Conservation (phyloP, 2,329 filamentous ascomycete genomes). For the Botrytis aclada region DNA sequence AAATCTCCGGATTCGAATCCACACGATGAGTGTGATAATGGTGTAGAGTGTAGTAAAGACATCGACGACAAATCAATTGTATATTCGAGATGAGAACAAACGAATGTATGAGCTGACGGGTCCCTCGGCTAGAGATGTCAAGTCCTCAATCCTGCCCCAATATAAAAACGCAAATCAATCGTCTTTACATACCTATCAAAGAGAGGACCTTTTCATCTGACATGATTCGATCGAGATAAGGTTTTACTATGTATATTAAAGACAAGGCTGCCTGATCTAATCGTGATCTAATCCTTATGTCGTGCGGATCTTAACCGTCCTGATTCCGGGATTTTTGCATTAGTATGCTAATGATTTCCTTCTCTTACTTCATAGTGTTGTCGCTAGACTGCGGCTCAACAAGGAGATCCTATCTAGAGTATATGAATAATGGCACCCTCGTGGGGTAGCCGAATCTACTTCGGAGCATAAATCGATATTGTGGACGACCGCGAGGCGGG, state of each 20-base stretch:
- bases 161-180: neutral
- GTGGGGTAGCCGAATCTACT: neutral
- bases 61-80: neutral
- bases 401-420: neutral
- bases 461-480: neutral
- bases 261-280: neutral
- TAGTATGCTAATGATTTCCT: neutral
- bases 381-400: neutral
- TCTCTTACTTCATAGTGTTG: neutral
- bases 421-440: neutral
- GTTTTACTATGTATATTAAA: neutral
- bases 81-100: neutral
- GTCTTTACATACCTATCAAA: neutral
- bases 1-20: neutral
- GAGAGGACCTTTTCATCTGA: neutral
- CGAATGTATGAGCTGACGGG: neutral
- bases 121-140: neutral
- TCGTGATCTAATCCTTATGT: neutral
- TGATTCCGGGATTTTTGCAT: neutral
- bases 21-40: neutral
- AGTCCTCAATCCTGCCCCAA: neutral
- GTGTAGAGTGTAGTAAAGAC: neutral
- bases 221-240: neutral
- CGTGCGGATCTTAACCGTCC: neutral
- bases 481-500: neutral